phyloP scores from a whole-genome alignment of 1,284 basidiomycete species.

The Microbotryomycetes sp. region DNA sequence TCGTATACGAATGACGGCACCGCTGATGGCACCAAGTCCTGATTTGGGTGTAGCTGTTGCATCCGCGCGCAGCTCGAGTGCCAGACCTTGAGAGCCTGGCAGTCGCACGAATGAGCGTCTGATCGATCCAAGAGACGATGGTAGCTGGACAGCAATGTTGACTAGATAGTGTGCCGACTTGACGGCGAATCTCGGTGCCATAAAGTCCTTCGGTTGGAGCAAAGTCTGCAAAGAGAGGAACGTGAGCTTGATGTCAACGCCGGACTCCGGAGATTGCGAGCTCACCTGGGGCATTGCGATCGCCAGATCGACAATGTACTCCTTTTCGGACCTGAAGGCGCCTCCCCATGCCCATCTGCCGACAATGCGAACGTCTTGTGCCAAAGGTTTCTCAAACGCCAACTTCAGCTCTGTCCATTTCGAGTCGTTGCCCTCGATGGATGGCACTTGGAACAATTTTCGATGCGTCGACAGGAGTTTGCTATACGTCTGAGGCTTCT shows the following conservation, averaged over 20 bases:
- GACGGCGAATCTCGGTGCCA: conserved; percentile 84
- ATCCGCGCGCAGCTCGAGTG: conserved; percentile 55
- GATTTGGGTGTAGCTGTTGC: conserved; percentile 49
- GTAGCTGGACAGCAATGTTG: conserved; percentile 62
- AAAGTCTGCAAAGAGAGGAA: conserved; percentile 49
- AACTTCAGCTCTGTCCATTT: conserved; percentile 57
- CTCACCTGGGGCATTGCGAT: conserved; percentile 79
- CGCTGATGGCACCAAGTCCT: conserved; percentile 18
- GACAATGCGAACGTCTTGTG: conserved; percentile 45
- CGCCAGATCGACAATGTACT: conserved; percentile 72
- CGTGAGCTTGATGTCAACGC: background rate
- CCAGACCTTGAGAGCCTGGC: conserved; percentile 59
- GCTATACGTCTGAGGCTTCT: conserved; percentile 56
- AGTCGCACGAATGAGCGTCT: conserved; percentile 31
- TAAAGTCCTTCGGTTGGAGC: conserved; percentile 92
- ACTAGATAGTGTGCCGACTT: conserved; percentile 89
- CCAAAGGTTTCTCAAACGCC: conserved; percentile 54
- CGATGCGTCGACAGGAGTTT: conserved; percentile 1
- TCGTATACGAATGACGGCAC: conserved; percentile 24
- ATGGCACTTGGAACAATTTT: conserved; percentile 61
- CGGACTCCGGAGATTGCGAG: background rate
- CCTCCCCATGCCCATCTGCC: conserved; percentile 45
- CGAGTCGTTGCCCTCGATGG: conserved; percentile 56
- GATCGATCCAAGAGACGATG: conserved; percentile 17
- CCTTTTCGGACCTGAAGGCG: conserved; percentile 50